phyloP scores from a whole-genome alignment of 202 grass and related monocot genomes.

The Elaeis oleifera region DNA sequence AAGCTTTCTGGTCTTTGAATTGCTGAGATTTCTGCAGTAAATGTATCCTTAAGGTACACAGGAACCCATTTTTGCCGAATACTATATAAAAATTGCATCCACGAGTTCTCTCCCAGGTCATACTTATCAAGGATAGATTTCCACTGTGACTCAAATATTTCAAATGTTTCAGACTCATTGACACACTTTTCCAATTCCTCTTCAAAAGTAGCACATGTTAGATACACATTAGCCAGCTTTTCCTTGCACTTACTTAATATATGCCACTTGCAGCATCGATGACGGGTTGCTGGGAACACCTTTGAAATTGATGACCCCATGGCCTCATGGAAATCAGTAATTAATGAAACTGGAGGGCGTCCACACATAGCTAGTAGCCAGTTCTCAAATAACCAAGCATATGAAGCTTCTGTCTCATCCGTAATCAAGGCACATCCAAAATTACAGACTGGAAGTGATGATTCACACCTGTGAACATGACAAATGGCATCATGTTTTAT shows the following conservation, averaged over 20 bases:
- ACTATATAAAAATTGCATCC: constrained; percentile 68
- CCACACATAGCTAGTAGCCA: constrained; percentile 78
- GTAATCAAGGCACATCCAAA: constrained; percentile 67
- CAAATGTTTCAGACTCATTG: constrained; percentile 47
- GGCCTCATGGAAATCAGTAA: constrained; percentile 40
- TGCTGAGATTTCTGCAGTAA: constrained; percentile 62
- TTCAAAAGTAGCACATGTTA: constrained; percentile 46
- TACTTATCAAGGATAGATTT: constrained; percentile 58
- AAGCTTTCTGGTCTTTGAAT: constrained; percentile 55
- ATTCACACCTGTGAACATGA: constrained; percentile 71
- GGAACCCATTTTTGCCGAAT: constrained; percentile 78
- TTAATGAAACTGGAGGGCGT: constrained; percentile 63
- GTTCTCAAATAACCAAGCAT: constrained; percentile 88
- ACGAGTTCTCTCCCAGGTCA: constrained; percentile 39
- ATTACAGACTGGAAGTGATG: constrained; percentile 81
- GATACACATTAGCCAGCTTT: constrained; percentile 51
- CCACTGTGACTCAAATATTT: constrained; percentile 76
- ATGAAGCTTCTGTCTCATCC: constrained; percentile 74
- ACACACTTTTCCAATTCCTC: constrained; percentile 55
- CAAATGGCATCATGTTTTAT: constrained; percentile 64
- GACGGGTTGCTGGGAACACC: constrained; percentile 63
- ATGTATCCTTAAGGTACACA: constrained; percentile 64
- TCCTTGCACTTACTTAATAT: constrained; percentile 52
- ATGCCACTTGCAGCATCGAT: constrained; percentile 54
- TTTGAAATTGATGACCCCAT: constrained; percentile 47